Evolutionary conservation across 2,329 filamentous ascomycete species (phyloP).

Genomic region (Diplodia corticola): DNA sequence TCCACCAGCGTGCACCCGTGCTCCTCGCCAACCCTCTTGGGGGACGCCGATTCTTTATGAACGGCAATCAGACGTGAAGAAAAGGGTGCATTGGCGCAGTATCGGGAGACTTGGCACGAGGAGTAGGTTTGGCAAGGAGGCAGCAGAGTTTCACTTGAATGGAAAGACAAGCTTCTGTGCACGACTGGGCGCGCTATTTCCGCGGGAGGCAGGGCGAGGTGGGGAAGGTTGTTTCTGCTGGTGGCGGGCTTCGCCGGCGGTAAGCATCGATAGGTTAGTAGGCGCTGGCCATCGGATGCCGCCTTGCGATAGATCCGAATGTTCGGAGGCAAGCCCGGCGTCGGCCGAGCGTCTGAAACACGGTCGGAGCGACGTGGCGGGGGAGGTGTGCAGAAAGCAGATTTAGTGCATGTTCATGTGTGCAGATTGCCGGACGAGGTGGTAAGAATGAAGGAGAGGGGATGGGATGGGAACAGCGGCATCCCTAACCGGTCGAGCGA

Average conservation of each 20-base stretch:
- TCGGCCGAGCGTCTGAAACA: neutral
- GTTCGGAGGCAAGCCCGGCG: neutral
- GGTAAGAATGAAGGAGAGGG: neutral
- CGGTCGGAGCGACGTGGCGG: neutral
- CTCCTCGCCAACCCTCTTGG: neutral
- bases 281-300: neutral
- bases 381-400: neutral
- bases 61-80: neutral
- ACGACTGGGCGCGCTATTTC: neutral
- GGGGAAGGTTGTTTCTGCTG: neutral
- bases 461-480: neutral
- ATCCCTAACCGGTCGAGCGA: neutral
- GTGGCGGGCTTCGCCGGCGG: neutral
- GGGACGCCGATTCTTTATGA: neutral
- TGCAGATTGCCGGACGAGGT: slow-evolving; percentile 2
- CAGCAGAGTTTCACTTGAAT: neutral
- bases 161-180: neutral
- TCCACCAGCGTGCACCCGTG: neutral
- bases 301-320: slow-evolving; percentile 1
- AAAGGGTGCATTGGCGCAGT: neutral
- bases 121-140: neutral
- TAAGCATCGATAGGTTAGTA: neutral
- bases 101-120: neutral
- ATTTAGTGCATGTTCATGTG: neutral
- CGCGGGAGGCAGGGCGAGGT: neutral